phyloP scores from a whole-genome alignment of 352 stramenopile genomes.

The Peronosclerospora sorghi region DNA sequence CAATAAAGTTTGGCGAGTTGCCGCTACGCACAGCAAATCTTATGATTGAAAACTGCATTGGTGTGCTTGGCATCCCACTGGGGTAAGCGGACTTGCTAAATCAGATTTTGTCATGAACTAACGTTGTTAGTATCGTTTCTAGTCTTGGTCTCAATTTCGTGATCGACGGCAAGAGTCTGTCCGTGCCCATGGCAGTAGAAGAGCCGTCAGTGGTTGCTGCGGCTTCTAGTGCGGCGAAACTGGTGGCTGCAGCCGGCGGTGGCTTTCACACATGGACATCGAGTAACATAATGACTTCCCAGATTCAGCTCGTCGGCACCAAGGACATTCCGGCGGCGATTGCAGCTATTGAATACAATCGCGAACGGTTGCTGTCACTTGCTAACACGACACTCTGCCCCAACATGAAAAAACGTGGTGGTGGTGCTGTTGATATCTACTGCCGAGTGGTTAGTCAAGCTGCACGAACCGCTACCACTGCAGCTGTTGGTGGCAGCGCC shows the following conservation, averaged over 20 bases:
- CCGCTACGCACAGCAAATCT: constrained; percentile 69
- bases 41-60: constrained; percentile 88
- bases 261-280: constrained; percentile 68
- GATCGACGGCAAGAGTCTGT: constrained; percentile 66
- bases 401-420: constrained; percentile 81
- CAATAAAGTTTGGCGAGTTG: constrained; percentile 55
- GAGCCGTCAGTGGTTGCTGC: constrained; percentile 79
- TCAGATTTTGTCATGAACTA: no score
- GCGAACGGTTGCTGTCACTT: constrained; percentile 46
- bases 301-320: constrained; percentile 74
- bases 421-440: constrained; percentile 71
- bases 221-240: constrained; percentile 73
- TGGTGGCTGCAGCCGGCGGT: constrained; percentile 54
- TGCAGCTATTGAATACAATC: constrained; percentile 35
- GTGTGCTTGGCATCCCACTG: constrained; percentile 74
- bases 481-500: constrained; percentile 8
- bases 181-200: constrained; percentile 78
- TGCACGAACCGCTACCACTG: constrained; percentile 13
- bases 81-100: constrained; percentile 21
- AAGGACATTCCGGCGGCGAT: constrained; percentile 48
- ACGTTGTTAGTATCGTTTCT: no score
- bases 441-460: constrained; percentile 62
- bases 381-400: constrained; percentile 70
- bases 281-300: constrained; percentile 81
- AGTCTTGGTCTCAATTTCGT: constrained; percentile 81